Percentiles rank a stretch among this genome's conserved stretches.
phyloP scores from a whole-genome alignment of 1,139 yeast genomes.

The Blastobotrys capitulatus region DNA sequence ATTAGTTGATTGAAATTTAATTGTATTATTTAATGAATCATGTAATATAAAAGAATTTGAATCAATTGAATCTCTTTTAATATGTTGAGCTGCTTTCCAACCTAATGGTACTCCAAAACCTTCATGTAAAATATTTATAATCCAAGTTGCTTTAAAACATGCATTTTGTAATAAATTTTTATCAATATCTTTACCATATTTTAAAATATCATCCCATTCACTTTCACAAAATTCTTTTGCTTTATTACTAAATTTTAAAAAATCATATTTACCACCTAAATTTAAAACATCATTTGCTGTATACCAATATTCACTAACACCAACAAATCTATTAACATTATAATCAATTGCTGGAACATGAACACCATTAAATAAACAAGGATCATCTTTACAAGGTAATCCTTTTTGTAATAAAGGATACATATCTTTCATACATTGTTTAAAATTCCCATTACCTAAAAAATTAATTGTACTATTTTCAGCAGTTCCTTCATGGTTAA shows the following conservation, averaged over 20 bases:
- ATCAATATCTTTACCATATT: constrained; percentile 32
- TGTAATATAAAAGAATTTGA: not conserved
- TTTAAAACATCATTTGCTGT: constrained; percentile 48
- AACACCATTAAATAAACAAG: constrained; percentile 38
- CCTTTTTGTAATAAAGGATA: constrained; percentile 48
- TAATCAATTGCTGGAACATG: constrained; percentile 63
- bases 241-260: constrained; percentile 39
- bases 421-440: constrained; percentile 54
- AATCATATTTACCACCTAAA: constrained; percentile 39
- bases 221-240: constrained; percentile 45
- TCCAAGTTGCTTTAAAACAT: constrained; percentile 73
- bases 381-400: constrained; percentile 39
- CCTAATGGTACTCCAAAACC: constrained; percentile 67
- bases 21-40: constrained; percentile 3
- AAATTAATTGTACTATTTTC: constrained; percentile 22
- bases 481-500: constrained; percentile 10
- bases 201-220: constrained; percentile 40
- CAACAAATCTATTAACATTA: constrained; percentile 60
- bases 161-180: constrained; percentile 44
- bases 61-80: not conserved
- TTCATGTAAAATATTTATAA: constrained; percentile 62
- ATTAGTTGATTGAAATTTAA: not conserved
- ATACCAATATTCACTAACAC: constrained; percentile 81
- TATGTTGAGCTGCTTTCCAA: not conserved
- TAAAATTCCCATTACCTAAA: constrained; percentile 56